phyloP scores from a whole-genome alignment of 768 basidiomycete genomes.

The Rhodotorula graminis region DNA sequence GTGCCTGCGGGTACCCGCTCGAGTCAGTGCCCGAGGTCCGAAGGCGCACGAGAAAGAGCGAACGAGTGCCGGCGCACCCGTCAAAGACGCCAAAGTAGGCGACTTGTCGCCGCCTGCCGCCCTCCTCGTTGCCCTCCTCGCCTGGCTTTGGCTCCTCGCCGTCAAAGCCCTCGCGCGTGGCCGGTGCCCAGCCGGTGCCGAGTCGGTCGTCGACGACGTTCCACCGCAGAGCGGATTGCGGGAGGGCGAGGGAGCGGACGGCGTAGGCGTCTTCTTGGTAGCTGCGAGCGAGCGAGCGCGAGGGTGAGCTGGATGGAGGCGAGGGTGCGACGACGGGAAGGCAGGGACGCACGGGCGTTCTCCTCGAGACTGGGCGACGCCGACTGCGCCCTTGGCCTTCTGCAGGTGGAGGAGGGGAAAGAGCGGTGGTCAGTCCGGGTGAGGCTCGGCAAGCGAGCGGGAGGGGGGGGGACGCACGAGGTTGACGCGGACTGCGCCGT shows the following conservation, averaged over 20 bases:
- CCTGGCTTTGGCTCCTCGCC: slow-evolving; percentile 5
- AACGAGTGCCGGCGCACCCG: slow-evolving; percentile 19
- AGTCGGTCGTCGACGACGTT: slow-evolving; percentile 33
- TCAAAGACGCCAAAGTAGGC: slow-evolving; percentile 41
- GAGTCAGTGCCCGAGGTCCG: no score
- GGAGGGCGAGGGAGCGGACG: slow-evolving; percentile 32
- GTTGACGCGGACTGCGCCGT: slow-evolving; percentile 31
- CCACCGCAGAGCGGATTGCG: slow-evolving; percentile 19
- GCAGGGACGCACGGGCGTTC: slow-evolving; percentile 36
- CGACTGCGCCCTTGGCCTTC: slow-evolving; percentile 24
- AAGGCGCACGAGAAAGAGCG: no score
- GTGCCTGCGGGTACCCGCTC: slow-evolving; percentile 17
- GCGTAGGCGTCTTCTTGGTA: slow-evolving; percentile 42
- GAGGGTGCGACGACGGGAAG: not conserved
- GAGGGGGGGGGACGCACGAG: slow-evolving; percentile 10
- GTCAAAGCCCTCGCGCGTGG: slow-evolving; percentile 25
- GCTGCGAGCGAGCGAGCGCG: not conserved
- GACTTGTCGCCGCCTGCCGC: slow-evolving; percentile 29
- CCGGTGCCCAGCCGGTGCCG: slow-evolving; percentile 25
- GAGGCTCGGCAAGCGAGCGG: no score
- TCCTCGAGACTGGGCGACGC: slow-evolving; percentile 39
- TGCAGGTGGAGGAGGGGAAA: not conserved
- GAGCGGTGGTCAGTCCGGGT: not conserved
- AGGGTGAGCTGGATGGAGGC: not conserved
- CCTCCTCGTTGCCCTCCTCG: not conserved